These are phyloP conservation scores for Cercospora berteroae DNA, from an alignment of 2,329 filamentous ascomycete species.

Conservation along the genomic window DNA sequence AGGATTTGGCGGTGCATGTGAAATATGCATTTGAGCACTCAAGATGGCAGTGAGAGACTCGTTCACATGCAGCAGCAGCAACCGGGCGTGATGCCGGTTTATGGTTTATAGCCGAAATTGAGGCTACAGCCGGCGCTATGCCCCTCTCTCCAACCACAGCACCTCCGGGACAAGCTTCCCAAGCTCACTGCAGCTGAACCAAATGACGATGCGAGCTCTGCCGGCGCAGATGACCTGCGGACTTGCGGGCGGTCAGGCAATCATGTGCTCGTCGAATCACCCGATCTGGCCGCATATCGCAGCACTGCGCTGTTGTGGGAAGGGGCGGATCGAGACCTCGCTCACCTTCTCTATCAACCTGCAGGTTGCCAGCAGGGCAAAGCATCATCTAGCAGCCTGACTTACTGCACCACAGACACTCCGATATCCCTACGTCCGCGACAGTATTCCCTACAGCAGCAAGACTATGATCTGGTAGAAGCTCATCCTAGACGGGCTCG, in stretches of 20 bases:
- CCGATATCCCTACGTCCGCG: background rate
- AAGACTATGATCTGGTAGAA: conserved; percentile 9
- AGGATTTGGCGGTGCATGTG: no score
- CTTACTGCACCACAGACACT: background rate
- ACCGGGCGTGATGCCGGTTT: background rate
- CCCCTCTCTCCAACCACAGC: background rate
- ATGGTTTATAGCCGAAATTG: background rate
- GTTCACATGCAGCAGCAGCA: background rate
- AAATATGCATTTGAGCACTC: background rate
- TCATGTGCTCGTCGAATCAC: conserved; percentile 1
- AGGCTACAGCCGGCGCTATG: background rate
- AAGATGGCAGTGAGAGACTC: background rate
- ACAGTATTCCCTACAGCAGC: background rate
- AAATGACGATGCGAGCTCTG: background rate
- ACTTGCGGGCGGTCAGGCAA: background rate
- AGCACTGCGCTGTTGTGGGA: background rate
- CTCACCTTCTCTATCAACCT: background rate
- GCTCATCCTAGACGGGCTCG: conserved; percentile 3
- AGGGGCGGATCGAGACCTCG: background rate
- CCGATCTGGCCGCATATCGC: background rate
- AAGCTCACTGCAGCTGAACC: conserved; percentile 1
- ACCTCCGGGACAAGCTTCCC: background rate
- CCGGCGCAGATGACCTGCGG: background rate
- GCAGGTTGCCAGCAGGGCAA: background rate
- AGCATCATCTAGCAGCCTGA: background rate